Conservation (phyloP, 2,329 filamentous ascomycete species). For the Alternaria angustiovoidea region DNA sequence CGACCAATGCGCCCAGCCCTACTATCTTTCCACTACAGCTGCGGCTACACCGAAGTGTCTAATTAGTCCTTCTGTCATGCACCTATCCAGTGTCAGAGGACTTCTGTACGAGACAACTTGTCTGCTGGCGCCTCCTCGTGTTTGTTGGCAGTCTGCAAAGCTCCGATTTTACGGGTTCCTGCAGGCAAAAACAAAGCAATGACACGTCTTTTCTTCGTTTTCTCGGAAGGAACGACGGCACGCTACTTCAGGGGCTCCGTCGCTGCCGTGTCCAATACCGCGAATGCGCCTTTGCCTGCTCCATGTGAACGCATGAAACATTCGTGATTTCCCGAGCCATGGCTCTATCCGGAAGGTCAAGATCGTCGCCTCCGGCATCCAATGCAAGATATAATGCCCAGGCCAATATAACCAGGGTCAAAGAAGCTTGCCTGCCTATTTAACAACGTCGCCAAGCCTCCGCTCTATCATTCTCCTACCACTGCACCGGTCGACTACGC, state of each 20-base stretch:
- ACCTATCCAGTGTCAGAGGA: constrained; percentile 3
- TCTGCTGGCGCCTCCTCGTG: constrained; percentile 9
- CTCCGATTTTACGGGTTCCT: constrained; percentile 26
- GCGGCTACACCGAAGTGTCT: constrained; percentile 7
- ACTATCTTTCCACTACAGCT: constrained; percentile 17
- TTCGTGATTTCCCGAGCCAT: constrained; percentile 12
- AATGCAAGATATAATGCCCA: constrained; percentile 28
- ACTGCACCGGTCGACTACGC: constrained; percentile 11
- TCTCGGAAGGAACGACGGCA: not conserved
- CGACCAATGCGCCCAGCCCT: constrained; percentile 21
- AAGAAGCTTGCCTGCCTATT: constrained; percentile 30
- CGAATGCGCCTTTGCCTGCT: constrained; percentile 1
- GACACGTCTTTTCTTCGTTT: not conserved
- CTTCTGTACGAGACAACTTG: not conserved
- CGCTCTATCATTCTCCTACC: constrained; percentile 10
- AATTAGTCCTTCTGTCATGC: constrained; percentile 6
- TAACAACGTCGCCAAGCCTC: constrained; percentile 25
- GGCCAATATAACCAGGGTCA: constrained; percentile 13
- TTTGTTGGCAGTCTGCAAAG: constrained; percentile 13
- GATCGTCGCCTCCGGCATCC: constrained; percentile 8
- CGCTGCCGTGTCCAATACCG: not conserved
- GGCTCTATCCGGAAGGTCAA: constrained; percentile 28
- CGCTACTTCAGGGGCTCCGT: constrained; percentile 5
- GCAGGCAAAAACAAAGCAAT: constrained; percentile 15
- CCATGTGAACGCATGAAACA: constrained; percentile 13